Conservation (phyloP, 331 rosid species). For the Telfairia occidentalis region DNA sequence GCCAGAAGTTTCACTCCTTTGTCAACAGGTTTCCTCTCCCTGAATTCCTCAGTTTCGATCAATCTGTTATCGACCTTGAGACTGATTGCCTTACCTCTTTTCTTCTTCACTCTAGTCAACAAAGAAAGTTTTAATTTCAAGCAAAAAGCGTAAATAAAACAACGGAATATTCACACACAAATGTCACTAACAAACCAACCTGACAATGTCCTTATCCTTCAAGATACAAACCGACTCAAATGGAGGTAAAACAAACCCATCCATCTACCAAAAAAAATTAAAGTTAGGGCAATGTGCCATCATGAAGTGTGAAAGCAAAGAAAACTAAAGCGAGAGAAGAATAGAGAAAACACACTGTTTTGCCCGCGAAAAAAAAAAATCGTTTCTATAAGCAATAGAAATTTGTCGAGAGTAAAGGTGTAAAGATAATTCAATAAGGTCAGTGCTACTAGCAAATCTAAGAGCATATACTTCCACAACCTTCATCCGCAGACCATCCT, state of each 20-base stretch:
- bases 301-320: not conserved
- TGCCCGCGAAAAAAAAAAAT: not conserved
- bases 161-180: not conserved
- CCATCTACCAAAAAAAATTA: slow-evolving; percentile 48
- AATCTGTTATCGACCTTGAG: slow-evolving; percentile 20
- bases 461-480: not conserved
- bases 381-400: not conserved
- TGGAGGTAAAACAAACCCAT: slow-evolving; percentile 79
- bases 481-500: not conserved
- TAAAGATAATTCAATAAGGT: not conserved
- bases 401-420: not conserved
- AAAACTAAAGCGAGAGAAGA: not conserved
- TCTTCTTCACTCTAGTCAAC: slow-evolving; percentile 50
- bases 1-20: slow-evolving; percentile 40
- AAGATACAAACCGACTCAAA: slow-evolving; percentile 73
- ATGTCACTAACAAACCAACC: slow-evolving; percentile 32
- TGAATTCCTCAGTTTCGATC: slow-evolving; percentile 9
- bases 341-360: not conserved
- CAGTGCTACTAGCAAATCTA: not conserved
- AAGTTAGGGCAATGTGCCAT: slow-evolving; percentile 2
- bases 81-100: slow-evolving; percentile 25
- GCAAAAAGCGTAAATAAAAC: not conserved
- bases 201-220: slow-evolving; percentile 65
- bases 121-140: not conserved
- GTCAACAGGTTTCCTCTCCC: slow-evolving; percentile 19